These are phyloP conservation scores for Musa itinerans DNA, from an alignment of 176 grass and related monocot species.

Conservation along the genomic window DNA sequence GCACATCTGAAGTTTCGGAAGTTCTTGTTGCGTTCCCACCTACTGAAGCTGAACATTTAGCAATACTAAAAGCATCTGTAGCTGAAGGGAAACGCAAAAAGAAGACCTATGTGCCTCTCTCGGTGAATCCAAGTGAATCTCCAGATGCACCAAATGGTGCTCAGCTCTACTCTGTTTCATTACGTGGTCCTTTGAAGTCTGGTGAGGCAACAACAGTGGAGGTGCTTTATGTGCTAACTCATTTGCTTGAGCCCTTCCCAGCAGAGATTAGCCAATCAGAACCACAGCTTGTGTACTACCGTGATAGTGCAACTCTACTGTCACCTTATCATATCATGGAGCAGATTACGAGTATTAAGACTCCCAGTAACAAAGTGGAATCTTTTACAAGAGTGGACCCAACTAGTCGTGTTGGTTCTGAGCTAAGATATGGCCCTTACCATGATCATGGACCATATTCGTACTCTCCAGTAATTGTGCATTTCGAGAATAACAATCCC, in stretches of 20 bases:
- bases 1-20: constrained; percentile 17
- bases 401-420: constrained; percentile 13
- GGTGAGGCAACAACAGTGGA: constrained; percentile 16
- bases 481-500: constrained; percentile 29
- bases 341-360: constrained; percentile 15
- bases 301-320: constrained; percentile 25
- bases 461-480: constrained; percentile 26
- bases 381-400: constrained; percentile 22
- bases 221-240: constrained; percentile 21
- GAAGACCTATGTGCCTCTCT: constrained; percentile 25
- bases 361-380: constrained; percentile 20
- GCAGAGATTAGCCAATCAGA: constrained; percentile 30
- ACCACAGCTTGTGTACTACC: constrained; percentile 24
- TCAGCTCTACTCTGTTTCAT: constrained; percentile 8
- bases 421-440: constrained; percentile 26
- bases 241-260: constrained; percentile 23
- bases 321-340: constrained; percentile 26
- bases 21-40: constrained; percentile 26
- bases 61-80: constrained; percentile 19
- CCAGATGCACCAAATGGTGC: constrained; percentile 19
- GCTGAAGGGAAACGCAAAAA: constrained; percentile 26
- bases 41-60: constrained; percentile 21
- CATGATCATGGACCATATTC: constrained; percentile 18
- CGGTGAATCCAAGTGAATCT: constrained; percentile 9
- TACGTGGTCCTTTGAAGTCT: constrained; percentile 13